phyloP scores from a whole-genome alignment of 192 early-diverging fungal species.

The Kappamyces sp. region DNA sequence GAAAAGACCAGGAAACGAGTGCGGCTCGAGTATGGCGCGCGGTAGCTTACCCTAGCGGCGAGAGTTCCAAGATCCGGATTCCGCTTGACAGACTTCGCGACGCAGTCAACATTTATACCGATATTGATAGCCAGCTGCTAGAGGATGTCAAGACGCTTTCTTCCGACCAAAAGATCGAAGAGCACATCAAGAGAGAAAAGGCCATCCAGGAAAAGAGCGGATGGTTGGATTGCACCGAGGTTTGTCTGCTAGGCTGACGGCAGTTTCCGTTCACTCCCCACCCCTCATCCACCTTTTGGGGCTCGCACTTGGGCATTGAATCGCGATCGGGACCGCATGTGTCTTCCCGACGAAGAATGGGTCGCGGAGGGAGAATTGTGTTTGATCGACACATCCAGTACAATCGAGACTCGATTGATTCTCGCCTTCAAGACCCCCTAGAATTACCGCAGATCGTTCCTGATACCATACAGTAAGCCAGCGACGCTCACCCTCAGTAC shows the following conservation, averaged over 20 bases:
- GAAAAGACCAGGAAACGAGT: slow-evolving; percentile 38
- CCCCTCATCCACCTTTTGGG: slow-evolving; percentile 24
- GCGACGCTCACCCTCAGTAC: slow-evolving; percentile 3
- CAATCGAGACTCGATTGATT: slow-evolving; percentile 1
- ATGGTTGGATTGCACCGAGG: slow-evolving; percentile 66
- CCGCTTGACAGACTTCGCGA: slow-evolving; percentile 41
- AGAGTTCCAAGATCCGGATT: slow-evolving; percentile 49
- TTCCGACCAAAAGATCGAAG: slow-evolving; percentile 43
- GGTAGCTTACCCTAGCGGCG: slow-evolving; percentile 28
- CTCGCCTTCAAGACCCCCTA: background rate
- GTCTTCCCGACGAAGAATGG: slow-evolving; percentile 55
- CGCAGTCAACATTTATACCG: slow-evolving; percentile 35
- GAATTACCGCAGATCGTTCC: slow-evolving; percentile 1
- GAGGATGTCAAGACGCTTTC: slow-evolving; percentile 30
- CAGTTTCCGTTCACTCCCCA: background rate
- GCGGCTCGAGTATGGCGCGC: slow-evolving; percentile 13
- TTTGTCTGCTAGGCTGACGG: slow-evolving; percentile 21
- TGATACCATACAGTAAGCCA: slow-evolving; percentile 13
- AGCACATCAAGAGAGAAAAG: slow-evolving; percentile 49
- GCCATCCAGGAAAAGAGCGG: slow-evolving; percentile 50
- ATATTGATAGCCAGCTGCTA: slow-evolving; percentile 39
- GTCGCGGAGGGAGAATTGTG: slow-evolving; percentile 70
- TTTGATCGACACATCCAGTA: slow-evolving; percentile 57
- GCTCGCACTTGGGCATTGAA: slow-evolving; percentile 34
- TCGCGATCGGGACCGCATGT: slow-evolving; percentile 19